These are phyloP conservation scores for Glaciozyma martinii DNA, from an alignment of 768 basidiomycete genomes.

Conservation along the genomic window DNA sequence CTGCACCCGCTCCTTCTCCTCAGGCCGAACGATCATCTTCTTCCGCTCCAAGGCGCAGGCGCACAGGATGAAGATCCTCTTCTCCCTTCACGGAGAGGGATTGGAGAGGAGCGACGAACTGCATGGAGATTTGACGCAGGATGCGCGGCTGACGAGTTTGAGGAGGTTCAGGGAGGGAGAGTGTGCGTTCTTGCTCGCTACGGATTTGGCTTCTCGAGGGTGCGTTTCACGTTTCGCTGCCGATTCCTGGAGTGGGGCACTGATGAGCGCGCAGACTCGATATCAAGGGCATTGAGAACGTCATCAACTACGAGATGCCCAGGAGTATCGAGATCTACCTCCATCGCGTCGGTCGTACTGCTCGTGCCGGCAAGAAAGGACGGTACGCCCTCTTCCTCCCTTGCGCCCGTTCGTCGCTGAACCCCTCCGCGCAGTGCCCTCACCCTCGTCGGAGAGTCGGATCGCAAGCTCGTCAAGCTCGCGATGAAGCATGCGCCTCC, in stretches of 20 bases:
- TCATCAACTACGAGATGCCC: conserved; percentile 99
- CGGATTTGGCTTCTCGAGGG: conserved; percentile 70
- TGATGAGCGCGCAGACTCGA: conserved; percentile 64
- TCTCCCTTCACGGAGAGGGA: conserved; percentile 60
- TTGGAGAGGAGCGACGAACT: conserved; percentile 55
- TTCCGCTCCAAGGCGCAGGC: conserved; percentile 93
- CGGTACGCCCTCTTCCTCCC: conserved; percentile 49
- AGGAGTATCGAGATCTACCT: conserved; percentile 78
- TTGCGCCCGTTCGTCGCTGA: not conserved
- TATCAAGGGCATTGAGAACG: conserved; percentile 93
- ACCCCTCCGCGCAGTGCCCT: conserved; percentile 55
- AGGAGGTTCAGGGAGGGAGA: conserved; percentile 76
- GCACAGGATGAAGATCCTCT: conserved; percentile 92
- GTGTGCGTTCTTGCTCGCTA: conserved; percentile 90
- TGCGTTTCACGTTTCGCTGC: not conserved
- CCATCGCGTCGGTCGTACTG: conserved; percentile 60
- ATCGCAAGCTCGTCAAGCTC: conserved; percentile 91
- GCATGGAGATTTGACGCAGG: conserved; percentile 91
- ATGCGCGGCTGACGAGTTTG: conserved; percentile 84
- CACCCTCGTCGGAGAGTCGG: conserved; percentile 88
- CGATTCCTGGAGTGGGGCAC: too few relatives aligned
- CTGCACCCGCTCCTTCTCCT: conserved; percentile 79
- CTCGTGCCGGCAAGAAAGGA: conserved; percentile 66
- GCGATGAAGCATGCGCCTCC: conserved; percentile 75
- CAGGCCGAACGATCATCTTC: conserved; percentile 72